Conservation (phyloP, 2,329 filamentous ascomycete species). For the Venturia effusa region DNA sequence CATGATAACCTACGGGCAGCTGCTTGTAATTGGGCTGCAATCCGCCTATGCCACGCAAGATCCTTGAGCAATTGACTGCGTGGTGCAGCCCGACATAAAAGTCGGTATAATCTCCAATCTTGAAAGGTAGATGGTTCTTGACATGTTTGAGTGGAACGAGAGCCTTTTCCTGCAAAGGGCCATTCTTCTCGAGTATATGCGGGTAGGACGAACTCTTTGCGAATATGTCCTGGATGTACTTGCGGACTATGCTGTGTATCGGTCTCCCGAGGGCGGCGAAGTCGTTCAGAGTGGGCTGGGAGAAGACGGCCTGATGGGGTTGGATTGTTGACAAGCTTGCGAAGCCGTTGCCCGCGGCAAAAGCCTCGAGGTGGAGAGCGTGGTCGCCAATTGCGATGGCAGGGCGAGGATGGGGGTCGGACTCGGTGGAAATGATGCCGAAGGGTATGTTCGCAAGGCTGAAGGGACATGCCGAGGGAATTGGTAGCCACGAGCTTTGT, state of each 20-base stretch:
- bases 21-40: slow-evolving; percentile 75
- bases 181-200: slow-evolving; percentile 52
- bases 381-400: slow-evolving; percentile 64
- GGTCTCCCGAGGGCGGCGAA: slow-evolving; percentile 63
- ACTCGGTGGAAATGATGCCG: slow-evolving; percentile 61
- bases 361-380: slow-evolving; percentile 57
- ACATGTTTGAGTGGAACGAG: slow-evolving; percentile 50
- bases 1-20: slow-evolving; percentile 73
- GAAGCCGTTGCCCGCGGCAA: slow-evolving; percentile 50
- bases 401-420: slow-evolving; percentile 46
- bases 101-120: slow-evolving; percentile 74
- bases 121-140: slow-evolving; percentile 61
- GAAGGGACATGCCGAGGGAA: slow-evolving; percentile 6
- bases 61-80: slow-evolving; percentile 58
- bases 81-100: slow-evolving; percentile 77
- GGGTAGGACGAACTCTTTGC: slow-evolving; percentile 47
- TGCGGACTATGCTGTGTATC: slow-evolving; percentile 57
- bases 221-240: slow-evolving; percentile 58
- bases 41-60: slow-evolving; percentile 63
- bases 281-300: slow-evolving; percentile 54
- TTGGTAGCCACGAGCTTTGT: slow-evolving; percentile 5
- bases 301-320: slow-evolving; percentile 51
- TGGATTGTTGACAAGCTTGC: slow-evolving; percentile 45
- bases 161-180: slow-evolving; percentile 38
- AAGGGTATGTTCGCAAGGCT: slow-evolving; percentile 58